phyloP scores from a whole-genome alignment of 305 asterid genomes.

The Andrographis paniculata region DNA sequence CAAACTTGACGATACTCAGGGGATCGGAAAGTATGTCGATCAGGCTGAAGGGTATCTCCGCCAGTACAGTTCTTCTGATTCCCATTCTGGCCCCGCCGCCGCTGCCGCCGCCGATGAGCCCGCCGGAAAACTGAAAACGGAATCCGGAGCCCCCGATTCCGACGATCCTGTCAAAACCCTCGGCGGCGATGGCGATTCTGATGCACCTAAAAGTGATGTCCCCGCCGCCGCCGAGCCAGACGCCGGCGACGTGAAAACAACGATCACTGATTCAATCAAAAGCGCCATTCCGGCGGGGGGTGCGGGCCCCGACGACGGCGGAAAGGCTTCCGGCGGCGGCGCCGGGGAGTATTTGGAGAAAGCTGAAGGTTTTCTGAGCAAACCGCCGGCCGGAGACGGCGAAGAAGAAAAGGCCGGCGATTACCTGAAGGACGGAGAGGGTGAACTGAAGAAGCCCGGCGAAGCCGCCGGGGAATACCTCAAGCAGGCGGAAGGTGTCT shows the following conservation, averaged over 20 bases:
- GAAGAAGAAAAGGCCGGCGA: background rate
- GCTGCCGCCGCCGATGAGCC: background rate
- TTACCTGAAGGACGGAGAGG: background rate
- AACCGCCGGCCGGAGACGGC: background rate
- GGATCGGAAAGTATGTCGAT: background rate
- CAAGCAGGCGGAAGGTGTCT: conserved; percentile 23
- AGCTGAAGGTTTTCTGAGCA: background rate
- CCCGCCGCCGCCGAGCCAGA: background rate
- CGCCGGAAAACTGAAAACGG: background rate
- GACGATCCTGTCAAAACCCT: background rate
- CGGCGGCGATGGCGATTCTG: no score
- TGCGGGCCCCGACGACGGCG: background rate
- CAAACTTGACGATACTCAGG: background rate
- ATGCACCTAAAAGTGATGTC: no score
- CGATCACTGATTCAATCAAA: no score
- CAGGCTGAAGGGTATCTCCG: conserved; percentile 2
- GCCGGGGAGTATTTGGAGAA: background rate
- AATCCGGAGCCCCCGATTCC: background rate
- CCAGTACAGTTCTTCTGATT: background rate
- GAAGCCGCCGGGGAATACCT: conserved; percentile 15
- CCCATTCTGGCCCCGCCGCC: background rate
- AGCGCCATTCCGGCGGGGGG: no score
- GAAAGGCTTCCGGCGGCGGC: background rate
- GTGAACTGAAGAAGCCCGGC: background rate
- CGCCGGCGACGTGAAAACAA: background rate